Conservation (phyloP, 352 stramenopile genomes). For the Phytophthora boehmeriae region DNA sequence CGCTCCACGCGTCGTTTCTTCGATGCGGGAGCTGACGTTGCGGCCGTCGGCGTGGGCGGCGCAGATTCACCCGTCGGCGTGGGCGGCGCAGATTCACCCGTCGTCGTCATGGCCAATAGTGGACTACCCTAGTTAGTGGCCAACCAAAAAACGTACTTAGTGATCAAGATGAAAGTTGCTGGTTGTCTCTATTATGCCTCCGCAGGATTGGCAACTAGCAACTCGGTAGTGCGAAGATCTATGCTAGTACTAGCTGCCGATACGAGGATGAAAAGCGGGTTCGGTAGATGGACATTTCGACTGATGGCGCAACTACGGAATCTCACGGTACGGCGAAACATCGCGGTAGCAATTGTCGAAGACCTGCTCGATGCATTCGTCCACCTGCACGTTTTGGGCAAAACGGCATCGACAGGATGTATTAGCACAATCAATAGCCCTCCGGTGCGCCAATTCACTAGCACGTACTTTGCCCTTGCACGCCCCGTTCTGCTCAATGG, state of each 20-base stretch:
- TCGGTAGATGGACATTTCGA: not conserved
- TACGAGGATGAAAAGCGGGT: not conserved
- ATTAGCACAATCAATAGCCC: not conserved
- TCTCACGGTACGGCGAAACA: conserved; percentile 81
- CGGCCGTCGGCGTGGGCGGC: not conserved
- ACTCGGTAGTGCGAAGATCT: conserved; percentile 10
- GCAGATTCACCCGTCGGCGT: too few relatives aligned
- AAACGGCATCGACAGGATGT: not conserved
- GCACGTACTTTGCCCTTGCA: conserved; percentile 75
- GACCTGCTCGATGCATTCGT: conserved; percentile 86
- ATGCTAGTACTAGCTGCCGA: conserved; percentile 6
- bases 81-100: conserved; percentile 3
- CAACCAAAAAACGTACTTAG: conserved; percentile 4
- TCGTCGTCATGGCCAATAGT: conserved; percentile 9
- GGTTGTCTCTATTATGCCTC: conserved; percentile 25
- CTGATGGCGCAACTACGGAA: conserved; percentile 47
- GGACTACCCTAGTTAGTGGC: not conserved
- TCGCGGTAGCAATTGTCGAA: conserved; percentile 89
- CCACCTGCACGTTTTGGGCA: conserved; percentile 44
- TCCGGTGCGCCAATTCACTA: not conserved
- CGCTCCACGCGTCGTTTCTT: conserved; percentile 78
- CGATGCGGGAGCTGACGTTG: conserved; percentile 14
- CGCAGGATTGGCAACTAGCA: conserved; percentile 10
- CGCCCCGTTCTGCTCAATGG: conserved; percentile 70
- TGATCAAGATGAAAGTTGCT: not conserved